Base-by-base conservation (phyloP, 177 flowering plant species). In the Vitis hybrid region DNA sequence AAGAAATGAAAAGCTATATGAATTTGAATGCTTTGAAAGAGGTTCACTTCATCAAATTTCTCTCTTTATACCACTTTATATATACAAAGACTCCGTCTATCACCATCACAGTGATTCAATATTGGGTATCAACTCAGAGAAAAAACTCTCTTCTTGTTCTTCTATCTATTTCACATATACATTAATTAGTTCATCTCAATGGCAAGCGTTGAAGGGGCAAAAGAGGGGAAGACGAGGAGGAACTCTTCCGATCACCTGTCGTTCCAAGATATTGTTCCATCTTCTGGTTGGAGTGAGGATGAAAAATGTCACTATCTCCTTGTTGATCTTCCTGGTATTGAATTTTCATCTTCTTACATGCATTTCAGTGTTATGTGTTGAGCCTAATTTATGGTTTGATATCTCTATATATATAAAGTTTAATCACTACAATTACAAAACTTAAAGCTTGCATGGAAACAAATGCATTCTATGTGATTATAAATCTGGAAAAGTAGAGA, bases 241-340 rank as follows among this genome's bases (percentile, higher is more conserved):
- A 17, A 32, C 17, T 34, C 17, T 51, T 56, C 14, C 11, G 18
- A 11, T 57, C 14, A 6, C 34, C n/a, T 6, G 3, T 49, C 1
- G 64, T 69, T 18, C 51, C 64, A 80, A 51, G 68, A 74, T 65
- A 5, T 75, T 64, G 71, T 56, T 18, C 84, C 83, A 55, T 34
- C 74, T 48, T 65, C 81, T 0, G 80, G 66, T 45, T 85, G 88
- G 86, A 76, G 76, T 1, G 75, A 81, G 58, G 82, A 74, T 61
- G 7, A 78, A 1, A 14, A 66, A 21, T 21, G n/a, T 57, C 78
- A 85, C 58, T 72, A 68, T 68, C 82, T 85, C 30, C 75, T 82
- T 6, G 55, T 85, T 19, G 78, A 81, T 72, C 81, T 85, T 64
- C 86, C 86, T 12, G 88, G 88, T 85, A 81, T 13, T 15, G n/a